Evolutionary conservation across 306 rosid species (phyloP).

Genomic region (Medicago truncatula): DNA sequence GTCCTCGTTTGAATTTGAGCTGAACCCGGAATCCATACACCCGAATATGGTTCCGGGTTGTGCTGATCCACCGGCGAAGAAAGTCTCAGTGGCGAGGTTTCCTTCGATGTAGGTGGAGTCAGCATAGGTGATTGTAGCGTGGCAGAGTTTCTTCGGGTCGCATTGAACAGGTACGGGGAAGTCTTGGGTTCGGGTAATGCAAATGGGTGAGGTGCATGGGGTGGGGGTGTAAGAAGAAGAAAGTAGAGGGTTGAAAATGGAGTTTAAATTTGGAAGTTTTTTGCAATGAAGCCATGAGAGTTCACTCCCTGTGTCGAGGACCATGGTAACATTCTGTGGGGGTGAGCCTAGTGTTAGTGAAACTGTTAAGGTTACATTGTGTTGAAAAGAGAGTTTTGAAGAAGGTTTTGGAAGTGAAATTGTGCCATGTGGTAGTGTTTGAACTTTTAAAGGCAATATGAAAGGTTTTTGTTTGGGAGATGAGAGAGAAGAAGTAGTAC

Average conservation of each 20-base stretch:
- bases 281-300: slow-evolving; percentile 89
- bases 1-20: slow-evolving; percentile 73
- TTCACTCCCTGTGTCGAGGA: slow-evolving; percentile 93
- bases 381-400: slow-evolving; percentile 65
- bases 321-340: slow-evolving; percentile 92
- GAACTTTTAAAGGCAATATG: slow-evolving; percentile 62
- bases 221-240: slow-evolving; percentile 63
- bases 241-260: slow-evolving; percentile 60
- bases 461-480: slow-evolving; percentile 30
- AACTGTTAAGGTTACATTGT: slow-evolving; percentile 77
- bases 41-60: slow-evolving; percentile 71
- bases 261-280: slow-evolving; percentile 50
- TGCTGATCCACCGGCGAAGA: slow-evolving; percentile 48
- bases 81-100: slow-evolving; percentile 74
- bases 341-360: slow-evolving; percentile 76
- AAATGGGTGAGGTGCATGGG: slow-evolving; percentile 70
- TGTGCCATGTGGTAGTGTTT: slow-evolving; percentile 45
- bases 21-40: slow-evolving; percentile 82
- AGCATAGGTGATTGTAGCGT: slow-evolving; percentile 70
- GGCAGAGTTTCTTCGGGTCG: slow-evolving; percentile 74
- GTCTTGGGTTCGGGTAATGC: slow-evolving; percentile 70
- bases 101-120: slow-evolving; percentile 79
- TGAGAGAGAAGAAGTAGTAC: slow-evolving; percentile 23
- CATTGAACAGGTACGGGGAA: slow-evolving; percentile 70
- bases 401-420: slow-evolving; percentile 31